Evolutionary conservation across 2,329 filamentous ascomycete genomes (phyloP).

Genomic region (Alternaria novae-zelandiae): DNA sequence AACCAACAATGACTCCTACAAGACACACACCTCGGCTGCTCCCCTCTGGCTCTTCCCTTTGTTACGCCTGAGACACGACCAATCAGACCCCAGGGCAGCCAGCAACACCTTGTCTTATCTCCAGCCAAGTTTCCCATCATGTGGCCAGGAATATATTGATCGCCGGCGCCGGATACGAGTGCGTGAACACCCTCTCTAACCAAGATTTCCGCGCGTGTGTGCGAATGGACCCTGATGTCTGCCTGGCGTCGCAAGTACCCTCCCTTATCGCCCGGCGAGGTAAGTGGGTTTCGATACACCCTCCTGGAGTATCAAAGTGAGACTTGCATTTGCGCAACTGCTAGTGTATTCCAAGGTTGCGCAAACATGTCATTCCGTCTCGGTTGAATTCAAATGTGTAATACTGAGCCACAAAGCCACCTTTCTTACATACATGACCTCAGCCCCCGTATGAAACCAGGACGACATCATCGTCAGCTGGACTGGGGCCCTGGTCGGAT

Average conservation of each 20-base stretch:
- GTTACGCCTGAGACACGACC: conserved; percentile 14
- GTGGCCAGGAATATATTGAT: conserved; percentile 23
- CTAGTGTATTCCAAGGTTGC: neutral
- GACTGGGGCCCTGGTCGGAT: neutral
- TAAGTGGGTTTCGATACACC: conserved; percentile 1
- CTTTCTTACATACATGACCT: conserved; percentile 6
- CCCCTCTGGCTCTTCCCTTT: conserved; percentile 10
- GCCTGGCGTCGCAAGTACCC: neutral
- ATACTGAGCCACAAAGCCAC: conserved; percentile 5
- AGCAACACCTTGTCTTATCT: conserved; percentile 10
- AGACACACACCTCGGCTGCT: conserved; percentile 5
- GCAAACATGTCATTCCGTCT: neutral
- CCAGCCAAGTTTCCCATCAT: conserved; percentile 16
- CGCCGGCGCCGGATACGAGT: conserved; percentile 10
- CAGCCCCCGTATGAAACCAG: neutral
- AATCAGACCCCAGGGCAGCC: neutral
- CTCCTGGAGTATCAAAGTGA: neutral
- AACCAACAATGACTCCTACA: conserved; percentile 4
- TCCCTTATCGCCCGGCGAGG: neutral
- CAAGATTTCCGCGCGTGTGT: neutral
- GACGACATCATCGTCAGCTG: conserved; percentile 11
- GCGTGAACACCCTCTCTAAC: conserved; percentile 4
- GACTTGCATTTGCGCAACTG: neutral
- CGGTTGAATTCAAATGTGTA: neutral
- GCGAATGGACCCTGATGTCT: conserved; percentile 9